Percentiles rank a stretch among this genome's conserved stretches.
These are phyloP conservation scores for Ramaria sp. DNA, from an alignment of 768 basidiomycete genomes.

Conservation along the genomic window DNA sequence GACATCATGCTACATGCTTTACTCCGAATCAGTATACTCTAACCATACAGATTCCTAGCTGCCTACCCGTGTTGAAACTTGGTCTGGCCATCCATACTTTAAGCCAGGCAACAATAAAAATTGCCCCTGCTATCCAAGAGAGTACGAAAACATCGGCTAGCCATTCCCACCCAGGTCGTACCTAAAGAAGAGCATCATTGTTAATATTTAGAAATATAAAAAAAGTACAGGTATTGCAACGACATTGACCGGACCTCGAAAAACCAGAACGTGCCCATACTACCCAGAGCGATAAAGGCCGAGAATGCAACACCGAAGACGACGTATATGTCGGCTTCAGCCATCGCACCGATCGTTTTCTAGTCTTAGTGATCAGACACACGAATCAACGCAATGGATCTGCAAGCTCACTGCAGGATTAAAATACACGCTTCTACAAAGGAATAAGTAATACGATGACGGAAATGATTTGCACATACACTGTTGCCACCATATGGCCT, in stretches of 20 bases:
- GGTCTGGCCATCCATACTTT: conserved; percentile 88
- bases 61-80: conserved; percentile 75
- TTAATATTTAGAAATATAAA: background rate
- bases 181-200: background rate
- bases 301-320: conserved; percentile 59
- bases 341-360: conserved; percentile 85
- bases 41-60: background rate
- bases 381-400: background rate
- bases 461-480: conserved; percentile 40
- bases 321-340: conserved; percentile 82
- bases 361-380: background rate
- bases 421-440: conserved; percentile 65
- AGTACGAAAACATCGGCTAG: conserved; percentile 66
- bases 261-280: conserved; percentile 74
- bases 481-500: conserved; percentile 87
- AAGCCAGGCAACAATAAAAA: conserved; percentile 78
- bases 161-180: conserved; percentile 58
- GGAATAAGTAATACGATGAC: background rate
- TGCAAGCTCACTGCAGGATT: conserved; percentile 52
- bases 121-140: conserved; percentile 73
- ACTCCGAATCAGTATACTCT: background rate
- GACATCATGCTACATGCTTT: conserved; percentile 77
- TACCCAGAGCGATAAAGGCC: conserved; percentile 58
- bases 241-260: conserved; percentile 36
- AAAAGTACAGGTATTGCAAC: background rate